phyloP scores from a whole-genome alignment of 2,329 filamentous ascomycete genomes.

The Onygenales sp. region DNA sequence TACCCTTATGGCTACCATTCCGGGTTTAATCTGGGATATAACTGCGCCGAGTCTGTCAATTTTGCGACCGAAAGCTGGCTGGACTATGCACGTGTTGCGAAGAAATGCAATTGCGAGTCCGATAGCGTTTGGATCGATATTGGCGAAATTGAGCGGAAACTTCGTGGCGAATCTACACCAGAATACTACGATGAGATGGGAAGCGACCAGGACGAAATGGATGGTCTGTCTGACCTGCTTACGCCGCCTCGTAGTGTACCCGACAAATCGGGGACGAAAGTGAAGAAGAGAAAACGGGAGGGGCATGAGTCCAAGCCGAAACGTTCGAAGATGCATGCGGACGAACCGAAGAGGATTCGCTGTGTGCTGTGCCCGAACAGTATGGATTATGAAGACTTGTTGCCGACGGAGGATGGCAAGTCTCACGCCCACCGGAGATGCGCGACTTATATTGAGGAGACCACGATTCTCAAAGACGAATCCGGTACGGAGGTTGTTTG shows the following conservation, averaged over 20 bases:
- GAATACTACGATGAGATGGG: slow-evolving; percentile 43
- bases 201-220: slow-evolving; percentile 48
- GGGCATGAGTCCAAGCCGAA: slow-evolving; percentile 55
- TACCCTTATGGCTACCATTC: slow-evolving; percentile 98
- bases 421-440: slow-evolving; percentile 75
- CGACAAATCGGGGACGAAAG: slow-evolving; percentile 53
- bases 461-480: slow-evolving; percentile 65
- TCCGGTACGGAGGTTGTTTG: slow-evolving; percentile 62
- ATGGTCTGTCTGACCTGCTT: slow-evolving; percentile 59
- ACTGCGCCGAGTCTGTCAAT: slow-evolving; percentile 97
- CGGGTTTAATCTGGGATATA: slow-evolving; percentile 95
- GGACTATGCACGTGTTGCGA: slow-evolving; percentile 87
- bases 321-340: slow-evolving; percentile 67
- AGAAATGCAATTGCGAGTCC: slow-evolving; percentile 92
- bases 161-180: slow-evolving; percentile 67
- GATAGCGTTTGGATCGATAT: slow-evolving; percentile 99
- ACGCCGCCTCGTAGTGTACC: slow-evolving; percentile 69
- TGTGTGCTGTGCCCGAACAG: slow-evolving; percentile 92
- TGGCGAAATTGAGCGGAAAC: slow-evolving; percentile 85
- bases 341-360: slow-evolving; percentile 62
- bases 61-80: slow-evolving; percentile 95
- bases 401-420: slow-evolving; percentile 78
- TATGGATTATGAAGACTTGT: slow-evolving; percentile 67
- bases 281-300: slow-evolving; percentile 61
- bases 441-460: slow-evolving; percentile 85